Percentiles rank a stretch among this genome's conserved stretches.
phyloP scores from a whole-genome alignment of 2,329 filamentous ascomycete genomes.

The Claviceps sp. region DNA sequence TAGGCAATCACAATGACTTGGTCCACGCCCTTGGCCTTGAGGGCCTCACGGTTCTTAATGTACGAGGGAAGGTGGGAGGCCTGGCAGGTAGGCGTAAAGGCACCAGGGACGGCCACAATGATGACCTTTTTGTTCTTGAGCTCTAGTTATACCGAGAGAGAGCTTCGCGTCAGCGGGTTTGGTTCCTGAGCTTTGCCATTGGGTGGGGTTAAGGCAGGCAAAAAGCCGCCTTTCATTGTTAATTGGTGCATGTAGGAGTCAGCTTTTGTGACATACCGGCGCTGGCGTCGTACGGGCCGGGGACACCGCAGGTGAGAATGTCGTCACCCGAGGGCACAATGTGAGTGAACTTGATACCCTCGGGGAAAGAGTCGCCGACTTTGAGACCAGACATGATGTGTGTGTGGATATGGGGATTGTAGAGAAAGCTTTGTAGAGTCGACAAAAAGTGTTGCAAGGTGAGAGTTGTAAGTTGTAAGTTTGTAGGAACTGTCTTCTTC shows the following conservation, averaged over 20 bases:
- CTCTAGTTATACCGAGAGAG: constrained; percentile 20
- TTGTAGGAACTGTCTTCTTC: too few species aligned
- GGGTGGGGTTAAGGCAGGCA: not conserved
- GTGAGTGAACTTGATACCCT: constrained; percentile 71
- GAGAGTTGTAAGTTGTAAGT: too few species aligned
- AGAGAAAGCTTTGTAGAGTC: not conserved
- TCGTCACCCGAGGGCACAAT: constrained; percentile 62
- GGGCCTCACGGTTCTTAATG: constrained; percentile 54
- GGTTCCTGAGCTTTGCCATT: not conserved
- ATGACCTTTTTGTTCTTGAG: constrained; percentile 44
- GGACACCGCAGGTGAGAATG: constrained; percentile 66
- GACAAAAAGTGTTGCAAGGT: too few species aligned
- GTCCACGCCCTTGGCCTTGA: constrained; percentile 74
- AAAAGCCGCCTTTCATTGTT: too few species aligned
- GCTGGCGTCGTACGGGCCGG: constrained; percentile 65
- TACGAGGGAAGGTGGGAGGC: constrained; percentile 71
- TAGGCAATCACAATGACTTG: constrained; percentile 66
- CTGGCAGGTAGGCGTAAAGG: constrained; percentile 81
- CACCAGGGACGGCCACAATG: constrained; percentile 47
- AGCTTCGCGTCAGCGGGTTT: constrained; percentile 1
- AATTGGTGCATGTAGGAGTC: not conserved
- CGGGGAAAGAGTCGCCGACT: constrained; percentile 71
- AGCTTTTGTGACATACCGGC: constrained; percentile 36
- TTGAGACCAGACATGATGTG: constrained; percentile 50
- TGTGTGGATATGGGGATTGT: not conserved